A percentile compares a stretch with the other conserved stretches of the same genome.
phyloP scores from a whole-genome alignment of 1,284 basidiomycete species.

The Acaromyces ingoldii region DNA sequence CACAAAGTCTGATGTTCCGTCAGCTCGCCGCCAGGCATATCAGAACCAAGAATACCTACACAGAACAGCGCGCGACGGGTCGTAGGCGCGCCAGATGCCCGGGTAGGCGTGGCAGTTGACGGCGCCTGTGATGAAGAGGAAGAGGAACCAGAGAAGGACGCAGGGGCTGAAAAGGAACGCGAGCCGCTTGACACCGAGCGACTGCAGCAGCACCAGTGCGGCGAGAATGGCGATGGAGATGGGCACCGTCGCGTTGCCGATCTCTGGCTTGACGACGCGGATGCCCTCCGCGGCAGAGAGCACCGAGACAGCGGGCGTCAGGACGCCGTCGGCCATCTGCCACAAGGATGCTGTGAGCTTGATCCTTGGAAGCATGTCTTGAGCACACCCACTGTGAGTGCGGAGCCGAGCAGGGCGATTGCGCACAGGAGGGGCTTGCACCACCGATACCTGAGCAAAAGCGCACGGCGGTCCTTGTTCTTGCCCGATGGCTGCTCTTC shows the following conservation, averaged over 20 bases:
- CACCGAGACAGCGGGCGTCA: constrained; percentile 66
- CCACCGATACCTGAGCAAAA: no score
- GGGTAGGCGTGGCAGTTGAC: constrained; percentile 60
- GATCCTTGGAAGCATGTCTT: no score
- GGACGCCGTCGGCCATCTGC: constrained; percentile 10
- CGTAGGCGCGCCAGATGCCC: constrained; percentile 64
- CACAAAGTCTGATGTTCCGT: no score
- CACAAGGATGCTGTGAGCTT: no score
- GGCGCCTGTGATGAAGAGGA: constrained; percentile 59
- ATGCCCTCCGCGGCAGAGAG: constrained; percentile 66
- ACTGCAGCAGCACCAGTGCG: constrained; percentile 61
- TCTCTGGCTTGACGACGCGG: constrained; percentile 58
- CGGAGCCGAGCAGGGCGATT: no score
- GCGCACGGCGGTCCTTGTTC: no score
- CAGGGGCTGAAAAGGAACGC: constrained; percentile 60
- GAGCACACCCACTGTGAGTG: no score
- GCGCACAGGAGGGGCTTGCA: no score
- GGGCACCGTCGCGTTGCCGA: constrained; percentile 55
- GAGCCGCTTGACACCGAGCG: constrained; percentile 60
- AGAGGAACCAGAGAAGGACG: constrained; percentile 60
- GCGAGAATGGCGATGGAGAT: constrained; percentile 64
- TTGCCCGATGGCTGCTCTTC: no score
- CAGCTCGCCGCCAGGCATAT: no score
- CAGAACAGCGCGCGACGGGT: constrained; percentile 63
- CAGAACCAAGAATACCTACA: no score